phyloP scores from a whole-genome alignment of 116 monocot genomes.

The Phalaenopsis hybrid region DNA sequence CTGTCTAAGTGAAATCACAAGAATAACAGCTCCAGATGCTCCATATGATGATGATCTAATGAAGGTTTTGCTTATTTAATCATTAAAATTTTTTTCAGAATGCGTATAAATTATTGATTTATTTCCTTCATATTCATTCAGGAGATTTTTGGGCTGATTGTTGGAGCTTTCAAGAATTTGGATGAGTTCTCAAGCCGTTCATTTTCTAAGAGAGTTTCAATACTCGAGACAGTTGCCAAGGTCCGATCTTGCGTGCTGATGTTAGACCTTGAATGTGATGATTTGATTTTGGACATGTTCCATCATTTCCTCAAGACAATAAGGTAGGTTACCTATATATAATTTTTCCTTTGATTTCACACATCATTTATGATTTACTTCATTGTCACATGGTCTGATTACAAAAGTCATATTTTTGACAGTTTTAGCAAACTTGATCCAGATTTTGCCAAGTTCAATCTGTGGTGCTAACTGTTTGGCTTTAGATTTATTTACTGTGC shows the following conservation, averaged over 20 bases:
- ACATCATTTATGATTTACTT: not conserved
- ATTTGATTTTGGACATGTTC: slow-evolving; percentile 63
- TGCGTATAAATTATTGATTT: not conserved
- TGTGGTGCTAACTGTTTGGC: not conserved
- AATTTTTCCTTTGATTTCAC: not conserved
- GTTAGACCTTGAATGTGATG: slow-evolving; percentile 76
- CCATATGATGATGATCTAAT: slow-evolving; percentile 72
- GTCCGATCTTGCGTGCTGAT: slow-evolving; percentile 75
- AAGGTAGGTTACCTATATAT: slow-evolving; percentile 28
- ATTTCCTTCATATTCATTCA: not conserved
- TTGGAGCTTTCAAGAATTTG: slow-evolving; percentile 39
- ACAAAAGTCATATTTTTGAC: not conserved
- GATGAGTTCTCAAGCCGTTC: slow-evolving; percentile 42
- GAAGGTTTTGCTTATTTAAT: slow-evolving; percentile 32
- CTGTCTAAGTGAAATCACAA: slow-evolving; percentile 71
- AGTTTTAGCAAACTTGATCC: not conserved
- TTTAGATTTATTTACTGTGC: not conserved
- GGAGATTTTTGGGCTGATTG: slow-evolving; percentile 46
- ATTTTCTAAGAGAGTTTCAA: slow-evolving; percentile 51
- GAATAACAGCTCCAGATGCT: slow-evolving; percentile 78
- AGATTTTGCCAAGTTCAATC: not conserved
- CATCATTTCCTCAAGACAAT: slow-evolving; percentile 49
- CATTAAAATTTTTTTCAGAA: not conserved
- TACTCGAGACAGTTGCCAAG: slow-evolving; percentile 76
- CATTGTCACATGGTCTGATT: not conserved